A percentile compares a stretch with the other conserved stretches of the same genome.
Evolutionary conservation across 139 green algal genomes (phyloP).

Genomic region (Auxenochlorella pyrenoidosa): DNA sequence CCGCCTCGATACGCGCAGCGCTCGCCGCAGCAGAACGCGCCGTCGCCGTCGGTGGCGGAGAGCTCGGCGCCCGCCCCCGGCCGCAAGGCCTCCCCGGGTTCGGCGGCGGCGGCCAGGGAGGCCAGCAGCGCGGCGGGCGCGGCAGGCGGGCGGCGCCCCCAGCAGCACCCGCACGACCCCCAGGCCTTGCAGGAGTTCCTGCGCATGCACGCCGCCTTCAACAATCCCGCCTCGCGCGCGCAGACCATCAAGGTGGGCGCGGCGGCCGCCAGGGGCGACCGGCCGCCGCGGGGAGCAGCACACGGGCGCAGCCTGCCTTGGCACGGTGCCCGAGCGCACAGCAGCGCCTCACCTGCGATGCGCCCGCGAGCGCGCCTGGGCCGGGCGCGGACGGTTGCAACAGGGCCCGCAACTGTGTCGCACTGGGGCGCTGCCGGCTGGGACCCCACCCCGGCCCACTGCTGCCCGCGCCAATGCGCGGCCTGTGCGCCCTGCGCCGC

Average conservation of each 20-base stretch:
- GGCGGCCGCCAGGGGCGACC: neutral
- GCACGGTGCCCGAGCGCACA: too few relatives aligned
- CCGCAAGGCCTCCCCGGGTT: neutral
- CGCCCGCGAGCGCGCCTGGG: too few relatives aligned
- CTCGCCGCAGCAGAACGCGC: neutral
- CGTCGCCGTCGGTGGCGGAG: neutral
- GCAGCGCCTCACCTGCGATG: neutral
- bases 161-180: neutral
- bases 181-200: constrained; percentile 10
- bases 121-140: neutral
- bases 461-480: too few relatives aligned
- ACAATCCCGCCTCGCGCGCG: neutral
- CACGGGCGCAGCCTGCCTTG: too few relatives aligned
- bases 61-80: neutral
- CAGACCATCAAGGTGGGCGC: neutral
- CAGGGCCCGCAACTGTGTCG: too few relatives aligned
- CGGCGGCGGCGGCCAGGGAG: neutral
- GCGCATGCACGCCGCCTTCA: constrained; percentile 18
- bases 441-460: too few relatives aligned
- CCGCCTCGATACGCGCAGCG: neutral
- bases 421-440: too few relatives aligned
- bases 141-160: neutral
- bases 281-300: too few relatives aligned
- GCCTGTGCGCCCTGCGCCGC: neutral
- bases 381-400: too few relatives aligned